phyloP scores from a whole-genome alignment of 106 monocot species.

The Dendrobium catenatum region DNA sequence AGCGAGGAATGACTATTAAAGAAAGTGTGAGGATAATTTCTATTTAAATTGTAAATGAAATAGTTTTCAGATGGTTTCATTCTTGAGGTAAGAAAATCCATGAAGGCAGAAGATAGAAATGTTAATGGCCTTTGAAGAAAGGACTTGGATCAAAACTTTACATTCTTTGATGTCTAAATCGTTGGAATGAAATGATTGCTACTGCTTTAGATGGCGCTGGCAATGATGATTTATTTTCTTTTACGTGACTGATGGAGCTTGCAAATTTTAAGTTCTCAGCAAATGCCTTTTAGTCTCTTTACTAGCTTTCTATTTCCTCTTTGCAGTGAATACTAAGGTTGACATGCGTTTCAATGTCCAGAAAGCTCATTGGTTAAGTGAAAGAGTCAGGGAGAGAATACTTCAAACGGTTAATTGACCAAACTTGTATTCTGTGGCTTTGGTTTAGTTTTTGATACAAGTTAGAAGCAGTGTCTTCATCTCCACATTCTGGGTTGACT shows the following conservation, averaged over 20 bases:
- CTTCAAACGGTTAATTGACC: conserved; percentile 63
- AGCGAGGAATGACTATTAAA: not conserved
- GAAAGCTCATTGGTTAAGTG: conserved; percentile 79
- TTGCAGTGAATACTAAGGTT: conserved; percentile 97
- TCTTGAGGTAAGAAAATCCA: not conserved
- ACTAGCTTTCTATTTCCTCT: conserved; percentile 3
- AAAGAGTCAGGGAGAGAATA: conserved; percentile 79
- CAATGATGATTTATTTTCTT: not conserved
- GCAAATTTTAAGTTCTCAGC: not conserved
- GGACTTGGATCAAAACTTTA: not conserved
- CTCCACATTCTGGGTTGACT: not conserved
- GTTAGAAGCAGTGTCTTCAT: not conserved
- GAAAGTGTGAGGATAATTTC: not conserved
- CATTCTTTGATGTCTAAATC: not conserved
- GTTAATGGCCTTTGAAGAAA: not conserved
- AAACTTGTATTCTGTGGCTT: not conserved
- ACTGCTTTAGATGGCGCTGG: not conserved
- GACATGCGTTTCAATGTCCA: conserved; percentile 98
- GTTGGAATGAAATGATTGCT: not conserved
- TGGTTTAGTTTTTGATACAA: not conserved
- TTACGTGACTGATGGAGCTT: not conserved
- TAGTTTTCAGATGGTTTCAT: not conserved
- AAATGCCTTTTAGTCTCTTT: not conserved
- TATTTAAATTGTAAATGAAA: not conserved
- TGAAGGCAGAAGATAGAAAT: not conserved